phyloP scores from a whole-genome alignment of 257 asterid genomes.

The Capsicum pubescens region DNA sequence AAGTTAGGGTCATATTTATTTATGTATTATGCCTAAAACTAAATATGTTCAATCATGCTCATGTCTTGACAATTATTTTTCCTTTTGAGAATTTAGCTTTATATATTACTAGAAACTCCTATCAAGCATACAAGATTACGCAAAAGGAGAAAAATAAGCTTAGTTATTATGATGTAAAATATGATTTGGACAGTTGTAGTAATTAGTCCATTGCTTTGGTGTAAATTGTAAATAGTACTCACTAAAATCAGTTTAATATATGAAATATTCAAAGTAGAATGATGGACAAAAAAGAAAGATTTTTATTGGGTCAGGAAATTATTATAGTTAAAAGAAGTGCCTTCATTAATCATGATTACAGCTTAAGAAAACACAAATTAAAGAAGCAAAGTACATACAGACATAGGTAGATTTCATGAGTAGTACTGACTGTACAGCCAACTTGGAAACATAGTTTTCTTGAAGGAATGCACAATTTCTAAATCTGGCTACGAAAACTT shows the following conservation, averaged over 20 bases:
- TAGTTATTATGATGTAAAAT: too few species aligned
- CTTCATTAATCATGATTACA: constrained; percentile 19
- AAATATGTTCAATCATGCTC: not conserved
- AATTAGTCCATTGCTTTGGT: not conserved
- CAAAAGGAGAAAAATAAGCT: too few species aligned
- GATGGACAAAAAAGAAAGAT: not conserved
- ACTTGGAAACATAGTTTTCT: constrained; percentile 41
- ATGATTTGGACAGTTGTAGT: too few species aligned
- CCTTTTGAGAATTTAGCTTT: too few species aligned
- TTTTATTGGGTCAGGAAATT: not conserved
- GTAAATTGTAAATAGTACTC: not conserved
- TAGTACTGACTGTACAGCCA: not conserved
- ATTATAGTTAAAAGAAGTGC: not conserved
- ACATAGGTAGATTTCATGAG: not conserved
- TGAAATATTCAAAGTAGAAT: constrained; percentile 7
- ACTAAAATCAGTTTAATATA: not conserved
- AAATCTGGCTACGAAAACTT: constrained; percentile 39
- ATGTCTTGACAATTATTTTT: not conserved
- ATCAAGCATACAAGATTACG: too few species aligned
- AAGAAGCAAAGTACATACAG: not conserved
- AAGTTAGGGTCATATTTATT: too few species aligned
- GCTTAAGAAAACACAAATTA: not conserved
- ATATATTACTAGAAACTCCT: too few species aligned
- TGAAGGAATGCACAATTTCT: constrained; percentile 60
- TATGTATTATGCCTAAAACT: not conserved